Conservation (phyloP, 2,329 filamentous ascomycete genomes). For the Cercospora janseana region DNA sequence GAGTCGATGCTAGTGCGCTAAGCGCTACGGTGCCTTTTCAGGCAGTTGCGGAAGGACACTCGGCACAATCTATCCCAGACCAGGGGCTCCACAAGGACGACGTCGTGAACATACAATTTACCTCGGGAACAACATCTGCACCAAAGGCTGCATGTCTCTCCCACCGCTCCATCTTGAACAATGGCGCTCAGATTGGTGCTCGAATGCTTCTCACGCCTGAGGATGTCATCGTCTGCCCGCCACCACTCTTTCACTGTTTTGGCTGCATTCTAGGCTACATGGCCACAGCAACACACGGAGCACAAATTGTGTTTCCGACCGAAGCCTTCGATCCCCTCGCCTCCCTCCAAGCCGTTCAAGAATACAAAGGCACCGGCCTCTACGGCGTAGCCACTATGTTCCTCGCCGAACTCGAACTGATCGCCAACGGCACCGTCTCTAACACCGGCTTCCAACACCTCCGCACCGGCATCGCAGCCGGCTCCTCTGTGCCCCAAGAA, state of each 20-base stretch:
- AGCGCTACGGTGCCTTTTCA: constrained; percentile 48
- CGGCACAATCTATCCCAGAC: constrained; percentile 43
- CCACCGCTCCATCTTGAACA: constrained; percentile 87
- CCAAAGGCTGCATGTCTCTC: constrained; percentile 87
- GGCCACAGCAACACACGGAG: constrained; percentile 83
- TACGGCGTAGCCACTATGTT: constrained; percentile 97
- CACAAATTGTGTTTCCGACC: constrained; percentile 77
- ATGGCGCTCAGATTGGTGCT: constrained; percentile 77
- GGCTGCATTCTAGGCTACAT: constrained; percentile 91
- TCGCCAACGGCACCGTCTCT: constrained; percentile 43
- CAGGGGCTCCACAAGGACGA: constrained; percentile 60
- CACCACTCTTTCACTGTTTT: constrained; percentile 69
- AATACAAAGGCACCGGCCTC: constrained; percentile 64
- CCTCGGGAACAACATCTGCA: constrained; percentile 84
- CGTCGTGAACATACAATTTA: constrained; percentile 93
- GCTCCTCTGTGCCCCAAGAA: constrained; percentile 76
- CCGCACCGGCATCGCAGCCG: constrained; percentile 87
- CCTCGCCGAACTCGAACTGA: constrained; percentile 76
- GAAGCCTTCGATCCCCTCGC: constrained; percentile 82
- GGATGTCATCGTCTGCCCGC: constrained; percentile 68
- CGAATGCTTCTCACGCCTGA: constrained; percentile 74
- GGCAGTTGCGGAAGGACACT: constrained; percentile 41
- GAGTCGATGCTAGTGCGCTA: constrained; percentile 49
- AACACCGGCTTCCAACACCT: constrained; percentile 62
- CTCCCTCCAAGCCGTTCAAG: constrained; percentile 62